phyloP scores from a whole-genome alignment of 2,329 filamentous ascomycete species.

The Ophidiomyces ophidiicola region DNA sequence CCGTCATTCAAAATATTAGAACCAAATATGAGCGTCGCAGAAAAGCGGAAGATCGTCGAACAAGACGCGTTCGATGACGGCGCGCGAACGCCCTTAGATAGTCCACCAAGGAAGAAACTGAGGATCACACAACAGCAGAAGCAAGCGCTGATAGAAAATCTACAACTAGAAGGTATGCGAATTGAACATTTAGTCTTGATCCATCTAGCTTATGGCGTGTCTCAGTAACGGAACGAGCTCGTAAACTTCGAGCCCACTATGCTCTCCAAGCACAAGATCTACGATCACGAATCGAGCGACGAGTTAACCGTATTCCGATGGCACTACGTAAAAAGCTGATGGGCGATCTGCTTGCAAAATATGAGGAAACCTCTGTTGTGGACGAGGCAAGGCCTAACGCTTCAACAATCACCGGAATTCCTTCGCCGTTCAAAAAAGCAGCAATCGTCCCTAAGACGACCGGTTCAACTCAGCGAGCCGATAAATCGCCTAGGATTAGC shows the following conservation, averaged over 20 bases:
- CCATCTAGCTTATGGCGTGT: constrained; percentile 17
- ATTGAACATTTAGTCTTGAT: not conserved
- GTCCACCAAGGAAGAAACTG: constrained; percentile 51
- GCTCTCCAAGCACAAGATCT: constrained; percentile 76
- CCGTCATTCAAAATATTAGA: too few relatives aligned
- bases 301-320: constrained; percentile 81
- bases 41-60: constrained; percentile 33
- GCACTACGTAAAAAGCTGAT: constrained; percentile 68
- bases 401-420: constrained; percentile 1
- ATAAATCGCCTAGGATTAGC: constrained; percentile 22
- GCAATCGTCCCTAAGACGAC: constrained; percentile 21
- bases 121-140: constrained; percentile 62
- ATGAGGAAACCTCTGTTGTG: constrained; percentile 25
- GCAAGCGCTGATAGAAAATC: constrained; percentile 74
- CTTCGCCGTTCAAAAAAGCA: constrained; percentile 24
- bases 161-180: constrained; percentile 73
- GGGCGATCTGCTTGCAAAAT: constrained; percentile 58
- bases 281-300: constrained; percentile 75
- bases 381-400: constrained; percentile 35
- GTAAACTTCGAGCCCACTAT: constrained; percentile 80
- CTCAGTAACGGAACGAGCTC: constrained; percentile 71
- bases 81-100: constrained; percentile 38
- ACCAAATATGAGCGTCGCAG: constrained; percentile 22
- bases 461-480: constrained; percentile 22
- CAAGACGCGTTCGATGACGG: constrained; percentile 29